These are phyloP conservation scores for Elsinoe perseae DNA, from an alignment of 2,329 filamentous ascomycete genomes.

Conservation along the genomic window DNA sequence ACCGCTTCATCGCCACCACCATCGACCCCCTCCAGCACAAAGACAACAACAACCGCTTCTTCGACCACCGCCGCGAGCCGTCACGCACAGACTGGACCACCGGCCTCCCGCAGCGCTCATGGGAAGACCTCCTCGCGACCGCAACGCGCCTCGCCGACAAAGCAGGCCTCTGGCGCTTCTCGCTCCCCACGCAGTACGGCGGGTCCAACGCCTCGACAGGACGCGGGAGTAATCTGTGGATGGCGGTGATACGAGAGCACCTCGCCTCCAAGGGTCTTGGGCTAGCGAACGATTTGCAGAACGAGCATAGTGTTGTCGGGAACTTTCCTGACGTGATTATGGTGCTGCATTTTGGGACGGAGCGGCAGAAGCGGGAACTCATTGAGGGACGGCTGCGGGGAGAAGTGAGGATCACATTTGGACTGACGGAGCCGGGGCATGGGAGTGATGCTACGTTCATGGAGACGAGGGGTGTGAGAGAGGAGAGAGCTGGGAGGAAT, in stretches of 20 bases:
- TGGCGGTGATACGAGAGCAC: slow-evolving; percentile 55
- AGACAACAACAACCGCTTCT: slow-evolving; percentile 56
- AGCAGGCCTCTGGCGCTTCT: slow-evolving; percentile 54
- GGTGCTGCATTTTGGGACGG: slow-evolving; percentile 53
- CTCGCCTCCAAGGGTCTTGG: slow-evolving; percentile 52
- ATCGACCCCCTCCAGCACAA: slow-evolving; percentile 49
- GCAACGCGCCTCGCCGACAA: slow-evolving; percentile 47
- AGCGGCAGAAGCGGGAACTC: slow-evolving; percentile 46
- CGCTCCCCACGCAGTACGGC: slow-evolving; percentile 49
- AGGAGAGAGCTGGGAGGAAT: slow-evolving; percentile 37
- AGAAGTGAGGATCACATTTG: slow-evolving; percentile 52
- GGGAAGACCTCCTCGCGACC: slow-evolving; percentile 49
- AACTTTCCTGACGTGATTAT: slow-evolving; percentile 57
- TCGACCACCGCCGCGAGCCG: slow-evolving; percentile 57
- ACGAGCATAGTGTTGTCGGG: slow-evolving; percentile 54
- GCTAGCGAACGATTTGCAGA: slow-evolving; percentile 57
- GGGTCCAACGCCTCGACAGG: slow-evolving; percentile 41
- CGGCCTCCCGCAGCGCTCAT: slow-evolving; percentile 51
- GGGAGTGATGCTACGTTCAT: slow-evolving; percentile 58
- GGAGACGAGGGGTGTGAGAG: slow-evolving; percentile 45
- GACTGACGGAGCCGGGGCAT: slow-evolving; percentile 54
- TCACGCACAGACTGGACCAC: slow-evolving; percentile 54
- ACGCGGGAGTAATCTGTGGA: slow-evolving; percentile 50
- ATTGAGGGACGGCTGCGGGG: slow-evolving; percentile 48
- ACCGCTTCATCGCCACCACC: slow-evolving; percentile 49